Percentiles rank a stretch among this genome's conserved stretches.
Conservation (phyloP, 495 filamentous ascomycete genomes). For the Talaromyces proteolyticus region DNA sequence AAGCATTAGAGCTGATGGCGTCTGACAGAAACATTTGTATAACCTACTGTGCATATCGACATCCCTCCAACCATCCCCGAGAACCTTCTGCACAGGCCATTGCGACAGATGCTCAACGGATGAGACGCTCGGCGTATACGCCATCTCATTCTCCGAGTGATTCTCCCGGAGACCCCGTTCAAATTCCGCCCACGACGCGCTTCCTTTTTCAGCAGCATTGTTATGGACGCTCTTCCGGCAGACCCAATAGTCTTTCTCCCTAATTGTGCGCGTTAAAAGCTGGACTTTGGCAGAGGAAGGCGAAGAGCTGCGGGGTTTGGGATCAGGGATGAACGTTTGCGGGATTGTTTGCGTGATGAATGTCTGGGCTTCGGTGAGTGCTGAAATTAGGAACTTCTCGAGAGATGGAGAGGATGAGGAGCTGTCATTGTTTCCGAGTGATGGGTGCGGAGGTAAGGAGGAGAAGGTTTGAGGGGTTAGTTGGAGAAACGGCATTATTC, state of each 20-base stretch:
- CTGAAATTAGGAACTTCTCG: slow-evolving; percentile 16
- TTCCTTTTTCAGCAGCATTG: slow-evolving; percentile 45
- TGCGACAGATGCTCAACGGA: slow-evolving; percentile 42
- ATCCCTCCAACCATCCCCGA: slow-evolving; percentile 36
- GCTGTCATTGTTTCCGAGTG: too few species aligned
- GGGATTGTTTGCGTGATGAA: slow-evolving; percentile 44
- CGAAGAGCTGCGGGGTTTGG: slow-evolving; percentile 25
- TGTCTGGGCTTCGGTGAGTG: slow-evolving; percentile 49
- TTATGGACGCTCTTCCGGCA: slow-evolving; percentile 59
- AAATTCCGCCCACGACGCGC: slow-evolving; percentile 65
- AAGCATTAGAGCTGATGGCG: slow-evolving; percentile 26
- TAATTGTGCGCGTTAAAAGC: slow-evolving; percentile 30
- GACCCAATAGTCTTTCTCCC: slow-evolving; percentile 56
- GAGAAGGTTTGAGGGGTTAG: not conserved
- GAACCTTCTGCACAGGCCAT: slow-evolving; percentile 40
- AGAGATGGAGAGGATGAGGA: slow-evolving; percentile 22
- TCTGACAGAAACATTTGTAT: slow-evolving; percentile 41
- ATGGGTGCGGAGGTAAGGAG: not conserved
- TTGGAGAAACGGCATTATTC: too few species aligned
- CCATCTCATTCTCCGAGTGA: slow-evolving; percentile 63
- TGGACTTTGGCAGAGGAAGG: slow-evolving; percentile 39
- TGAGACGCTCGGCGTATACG: slow-evolving; percentile 67
- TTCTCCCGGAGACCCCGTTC: slow-evolving; percentile 47
- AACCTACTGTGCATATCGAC: slow-evolving; percentile 46
- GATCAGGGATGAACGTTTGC: slow-evolving; percentile 15